Evolutionary conservation across 2,329 filamentous ascomycete species (phyloP).

Genomic region (Colletotrichum caudatum): DNA sequence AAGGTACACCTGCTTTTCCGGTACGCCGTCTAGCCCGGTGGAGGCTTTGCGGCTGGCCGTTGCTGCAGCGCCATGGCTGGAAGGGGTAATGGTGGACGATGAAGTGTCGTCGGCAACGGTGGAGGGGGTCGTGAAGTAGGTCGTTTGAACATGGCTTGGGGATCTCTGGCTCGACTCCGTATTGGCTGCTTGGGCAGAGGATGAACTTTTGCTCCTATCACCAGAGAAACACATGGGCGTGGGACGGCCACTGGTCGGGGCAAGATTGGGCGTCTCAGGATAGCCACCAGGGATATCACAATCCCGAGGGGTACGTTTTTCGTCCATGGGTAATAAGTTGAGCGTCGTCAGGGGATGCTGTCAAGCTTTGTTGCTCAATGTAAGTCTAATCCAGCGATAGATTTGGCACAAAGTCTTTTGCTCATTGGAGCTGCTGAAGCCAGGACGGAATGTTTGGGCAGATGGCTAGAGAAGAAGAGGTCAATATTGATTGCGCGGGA

Average conservation of each 20-base stretch:
- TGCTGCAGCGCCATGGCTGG: background rate
- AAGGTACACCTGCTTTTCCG: background rate
- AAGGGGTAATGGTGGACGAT: constrained; percentile 23
- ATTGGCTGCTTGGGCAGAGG: background rate
- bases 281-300: constrained; percentile 51
- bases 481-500: background rate
- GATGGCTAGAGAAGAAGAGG: background rate
- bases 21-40: background rate
- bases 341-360: background rate
- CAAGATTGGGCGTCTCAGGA: constrained; percentile 47
- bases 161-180: background rate
- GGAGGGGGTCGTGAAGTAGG: constrained; percentile 1
- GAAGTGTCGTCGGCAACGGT: constrained; percentile 9
- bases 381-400: background rate
- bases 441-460: too few species aligned
- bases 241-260: constrained; percentile 38
- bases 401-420: background rate
- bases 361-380: background rate
- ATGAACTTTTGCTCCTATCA: background rate
- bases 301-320: constrained; percentile 48
- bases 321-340: constrained; percentile 44
- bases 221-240: constrained; percentile 24
- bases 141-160: background rate
- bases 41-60: background rate
- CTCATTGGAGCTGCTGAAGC: background rate